A percentile compares a stretch with the other conserved stretches of the same genome.
Evolutionary conservation across 208 protist species (phyloP).

Genomic region (Leishmania arabica): DNA sequence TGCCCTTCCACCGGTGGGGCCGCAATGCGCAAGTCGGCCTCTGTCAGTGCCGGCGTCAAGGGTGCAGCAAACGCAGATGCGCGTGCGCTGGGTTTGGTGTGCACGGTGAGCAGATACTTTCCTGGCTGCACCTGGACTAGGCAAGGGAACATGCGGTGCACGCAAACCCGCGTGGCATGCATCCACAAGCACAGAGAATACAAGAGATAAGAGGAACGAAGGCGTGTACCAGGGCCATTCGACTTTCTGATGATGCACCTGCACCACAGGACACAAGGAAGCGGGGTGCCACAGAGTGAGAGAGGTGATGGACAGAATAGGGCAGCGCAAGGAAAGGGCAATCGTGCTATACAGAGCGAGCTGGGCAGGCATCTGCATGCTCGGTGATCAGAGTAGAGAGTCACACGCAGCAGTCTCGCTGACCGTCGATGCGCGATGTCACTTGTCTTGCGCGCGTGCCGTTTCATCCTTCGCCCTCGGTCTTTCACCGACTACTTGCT

Average conservation of each 20-base stretch:
- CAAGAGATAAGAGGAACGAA: background rate
- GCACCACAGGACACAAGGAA: background rate
- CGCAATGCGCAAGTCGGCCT: constrained; percentile 63
- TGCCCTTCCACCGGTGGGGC: constrained; percentile 79
- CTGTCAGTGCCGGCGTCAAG: constrained; percentile 23
- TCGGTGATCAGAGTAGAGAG: background rate
- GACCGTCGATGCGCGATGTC: background rate
- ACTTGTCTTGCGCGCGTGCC: background rate
- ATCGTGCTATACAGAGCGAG: background rate
- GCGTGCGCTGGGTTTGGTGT: constrained; percentile 78
- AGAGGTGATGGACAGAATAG: background rate
- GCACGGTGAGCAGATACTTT: constrained; percentile 52
- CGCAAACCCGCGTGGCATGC: background rate
- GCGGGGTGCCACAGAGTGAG: background rate
- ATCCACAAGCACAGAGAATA: background rate
- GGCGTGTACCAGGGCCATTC: no score
- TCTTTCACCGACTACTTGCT: background rate
- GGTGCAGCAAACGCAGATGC: constrained; percentile 40
- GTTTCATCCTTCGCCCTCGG: background rate
- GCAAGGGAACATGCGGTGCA: constrained; percentile 52
- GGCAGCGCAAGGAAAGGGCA: background rate
- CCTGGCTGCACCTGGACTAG: constrained; percentile 46
- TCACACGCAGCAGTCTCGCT: background rate
- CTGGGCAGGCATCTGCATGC: background rate
- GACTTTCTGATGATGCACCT: background rate